Evolutionary conservation across 225 moss, liverwort and hornwort species (phyloP).

Genomic region (Bryum argenteum): DNA sequence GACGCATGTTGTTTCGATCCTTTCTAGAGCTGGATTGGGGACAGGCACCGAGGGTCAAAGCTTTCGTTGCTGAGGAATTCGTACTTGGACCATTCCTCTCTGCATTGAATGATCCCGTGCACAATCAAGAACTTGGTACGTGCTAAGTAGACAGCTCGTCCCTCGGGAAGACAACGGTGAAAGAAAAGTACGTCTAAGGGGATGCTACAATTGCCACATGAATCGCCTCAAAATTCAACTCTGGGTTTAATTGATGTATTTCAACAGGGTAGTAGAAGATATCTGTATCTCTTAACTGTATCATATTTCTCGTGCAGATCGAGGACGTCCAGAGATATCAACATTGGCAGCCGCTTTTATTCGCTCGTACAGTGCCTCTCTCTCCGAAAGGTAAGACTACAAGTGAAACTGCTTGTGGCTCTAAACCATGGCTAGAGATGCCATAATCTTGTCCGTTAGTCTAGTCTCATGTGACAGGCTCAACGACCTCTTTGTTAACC

Average conservation of each 20-base stretch:
- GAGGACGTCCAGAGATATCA: slow-evolving; percentile 54
- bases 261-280: slow-evolving; percentile 2
- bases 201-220: slow-evolving; percentile 18
- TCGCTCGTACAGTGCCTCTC: slow-evolving; percentile 60
- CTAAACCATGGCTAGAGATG: slow-evolving; percentile 18
- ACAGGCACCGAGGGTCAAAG: slow-evolving; percentile 57
- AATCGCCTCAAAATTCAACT: slow-evolving; percentile 5
- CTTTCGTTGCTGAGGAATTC: slow-evolving; percentile 68
- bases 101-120: slow-evolving; percentile 71
- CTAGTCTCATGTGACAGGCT: slow-evolving; percentile 3
- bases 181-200: neutral
- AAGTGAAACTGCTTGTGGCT: slow-evolving; percentile 14
- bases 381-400: slow-evolving; percentile 61
- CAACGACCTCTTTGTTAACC: slow-evolving; percentile 10
- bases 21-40: slow-evolving; percentile 74
- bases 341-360: slow-evolving; percentile 72
- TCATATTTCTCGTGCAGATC: slow-evolving; percentile 42
- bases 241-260: slow-evolving; percentile 1
- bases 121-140: slow-evolving; percentile 69
- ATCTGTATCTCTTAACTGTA: neutral
- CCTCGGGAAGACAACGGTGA: neutral
- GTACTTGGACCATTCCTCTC: slow-evolving; percentile 69
- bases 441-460: slow-evolving; percentile 13
- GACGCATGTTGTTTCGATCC: slow-evolving; percentile 76
- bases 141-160: slow-evolving; percentile 7